Base-by-base conservation (phyloP, 1,284 basidiomycete genomes). In the Schizophyllum amplum region DNA sequence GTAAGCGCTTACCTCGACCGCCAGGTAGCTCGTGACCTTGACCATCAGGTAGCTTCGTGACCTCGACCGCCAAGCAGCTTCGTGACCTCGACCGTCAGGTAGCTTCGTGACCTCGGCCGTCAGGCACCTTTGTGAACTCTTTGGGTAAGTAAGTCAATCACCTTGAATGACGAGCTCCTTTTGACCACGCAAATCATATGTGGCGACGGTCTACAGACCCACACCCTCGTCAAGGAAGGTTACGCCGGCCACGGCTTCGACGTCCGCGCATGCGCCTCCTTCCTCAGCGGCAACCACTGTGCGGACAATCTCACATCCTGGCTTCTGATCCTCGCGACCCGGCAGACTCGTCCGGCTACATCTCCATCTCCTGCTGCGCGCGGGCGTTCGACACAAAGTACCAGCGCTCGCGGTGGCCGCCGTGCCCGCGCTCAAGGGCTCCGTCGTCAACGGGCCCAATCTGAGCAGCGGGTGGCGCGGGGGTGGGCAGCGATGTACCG, bases 281-380 rank as follows among this genome's bases (percentile, higher is more conserved):
- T 97, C 71, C 71, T 98, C 54, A 89, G 98, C 52, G 94, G 92
- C 9, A 98, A 98, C 71, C 95, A 99, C 69, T n/a, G n/a, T n/a
- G 90, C 95, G 0, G 95, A 99, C 71, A 95, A 99, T 66, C 77
- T 99, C 17, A 96, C 95, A 51, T 92, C 92, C 0, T 95, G 92
- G 92, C 70, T 92, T 4, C 87, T 92, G 0, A 76, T 94, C 0
- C 72, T 92, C 5, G 79, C 87, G 0, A 82, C 88, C 0, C 69
- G 89, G 5, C 67, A 75, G 25, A 66, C 4, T 83, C 85, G 0
- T 80, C 83, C 0, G 92, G 91, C 0, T 94, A 91, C 69, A 73
- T 98, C 56, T 94, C 89, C 17, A 90, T 99, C 47, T 95, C 95
- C 0, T 98, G 96, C 68, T 98, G 96, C 67, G 73, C 89, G 1